A percentile compares a stretch with the other conserved stretches of the same genome.
Evolutionary conservation across 2,329 filamentous ascomycete genomes (phyloP).

Genomic region (Pseudogymnoascus sp.): DNA sequence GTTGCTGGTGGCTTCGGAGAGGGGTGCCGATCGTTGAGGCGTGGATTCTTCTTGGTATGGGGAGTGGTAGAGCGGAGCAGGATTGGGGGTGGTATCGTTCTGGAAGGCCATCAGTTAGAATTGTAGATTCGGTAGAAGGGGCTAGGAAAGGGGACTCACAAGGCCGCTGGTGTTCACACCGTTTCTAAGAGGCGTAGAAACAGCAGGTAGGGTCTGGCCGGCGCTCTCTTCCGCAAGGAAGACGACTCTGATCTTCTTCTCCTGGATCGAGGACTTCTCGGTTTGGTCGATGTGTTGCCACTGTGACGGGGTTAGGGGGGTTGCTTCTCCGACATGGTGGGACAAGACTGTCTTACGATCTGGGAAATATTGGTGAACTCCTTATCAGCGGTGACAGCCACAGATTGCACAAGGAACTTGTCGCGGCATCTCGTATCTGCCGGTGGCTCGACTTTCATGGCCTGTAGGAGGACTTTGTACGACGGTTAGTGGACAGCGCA

Average conservation of each 20-base stretch:
- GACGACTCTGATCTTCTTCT: slow-evolving; percentile 90
- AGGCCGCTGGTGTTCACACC: slow-evolving; percentile 19
- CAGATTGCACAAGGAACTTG: slow-evolving; percentile 95
- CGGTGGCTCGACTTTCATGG: slow-evolving; percentile 92
- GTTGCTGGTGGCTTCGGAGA: background rate
- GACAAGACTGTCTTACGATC: slow-evolving; percentile 52
- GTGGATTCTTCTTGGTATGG: slow-evolving; percentile 37
- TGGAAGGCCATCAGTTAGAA: slow-evolving; percentile 4
- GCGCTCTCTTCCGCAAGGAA: slow-evolving; percentile 61
- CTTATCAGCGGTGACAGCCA: slow-evolving; percentile 72
- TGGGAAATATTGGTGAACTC: slow-evolving; percentile 72
- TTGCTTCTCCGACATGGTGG: background rate
- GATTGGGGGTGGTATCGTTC: slow-evolving; percentile 19
- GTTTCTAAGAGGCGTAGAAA: slow-evolving; percentile 23
- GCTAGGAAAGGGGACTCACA: background rate
- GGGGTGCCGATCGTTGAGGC: background rate
- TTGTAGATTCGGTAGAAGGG: too few species aligned
- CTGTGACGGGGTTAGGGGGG: slow-evolving; percentile 14
- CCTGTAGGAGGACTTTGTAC: slow-evolving; percentile 75
- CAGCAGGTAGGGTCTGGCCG: slow-evolving; percentile 7
- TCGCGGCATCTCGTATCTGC: slow-evolving; percentile 84
- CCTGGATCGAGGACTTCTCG: slow-evolving; percentile 70
- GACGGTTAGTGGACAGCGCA: slow-evolving; percentile 21
- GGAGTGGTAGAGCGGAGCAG: slow-evolving; percentile 46
- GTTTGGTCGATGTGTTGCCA: slow-evolving; percentile 67